Base-by-base conservation (phyloP, 2,329 filamentous ascomycete species). In the Thelonectria rubi region DNA sequence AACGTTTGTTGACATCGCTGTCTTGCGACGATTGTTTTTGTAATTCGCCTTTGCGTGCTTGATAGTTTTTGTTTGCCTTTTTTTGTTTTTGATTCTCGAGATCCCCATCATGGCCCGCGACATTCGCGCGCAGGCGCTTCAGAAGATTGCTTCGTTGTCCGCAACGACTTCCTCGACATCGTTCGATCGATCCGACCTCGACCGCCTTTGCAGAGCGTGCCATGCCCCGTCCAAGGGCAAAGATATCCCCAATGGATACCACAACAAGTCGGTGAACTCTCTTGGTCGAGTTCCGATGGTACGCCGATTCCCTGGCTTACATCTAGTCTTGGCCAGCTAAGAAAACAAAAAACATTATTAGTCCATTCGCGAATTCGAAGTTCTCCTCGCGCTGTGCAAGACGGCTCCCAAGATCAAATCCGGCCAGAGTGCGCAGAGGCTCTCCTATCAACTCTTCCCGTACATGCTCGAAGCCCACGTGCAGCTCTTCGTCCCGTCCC, bases 361-460 rank as follows among this genome's bases (percentile, higher is more conserved):
- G 93, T 92, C 89, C 55, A 88, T 94, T 55, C 89, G 92, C 72
- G 96, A 99, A 81, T 90, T 97, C 69, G 94, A 99, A 76, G 91
- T 97, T 55, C 84, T 99, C 24, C 80, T 98, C 24, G 93, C 95
- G 45, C 84, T 99, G 24, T 98, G 94, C 82, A 94, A 94, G 79
- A 92, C 94, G 55, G 92, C 94, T 3, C 90, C 93, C 4, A 85
- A 88, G 21, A 84, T 98, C 24, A 84, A 88, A 54, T 88, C 87
- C 47, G 77, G 81, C 43, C 87, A 92, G 63, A 90, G 91, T 73
- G 94, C 93, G 26, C 87, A 91, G 71, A 90, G 88, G 70, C 86
- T 99, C 40, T 86, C 89, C n/a, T 82, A 84, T 34, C 93, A 97
- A 69, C 81, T 99, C 42, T 86, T 89, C 8, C 91, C 90, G 5